Evolutionary conservation across 1,139 yeast species (phyloP), one percentile per base, ranked within the genome.

Genomic region (Kazachstania sp.): DNA sequence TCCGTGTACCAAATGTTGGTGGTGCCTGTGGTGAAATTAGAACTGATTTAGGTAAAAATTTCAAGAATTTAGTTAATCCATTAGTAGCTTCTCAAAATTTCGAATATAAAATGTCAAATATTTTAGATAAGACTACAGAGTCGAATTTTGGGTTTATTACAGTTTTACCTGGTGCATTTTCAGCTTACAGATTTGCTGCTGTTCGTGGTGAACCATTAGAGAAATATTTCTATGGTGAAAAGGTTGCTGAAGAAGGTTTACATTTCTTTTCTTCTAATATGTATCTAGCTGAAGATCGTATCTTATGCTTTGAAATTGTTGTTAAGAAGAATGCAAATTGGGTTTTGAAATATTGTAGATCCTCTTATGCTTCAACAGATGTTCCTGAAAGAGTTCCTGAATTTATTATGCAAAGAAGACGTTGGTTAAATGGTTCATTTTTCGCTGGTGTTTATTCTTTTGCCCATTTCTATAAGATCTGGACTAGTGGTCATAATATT

Each of bases 391-490:
- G 82, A 7, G 75, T 90, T 45, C 78, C 94, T 1, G 96, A 88
- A 64, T 86, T 88, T 57, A 80, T 88, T 45, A 78, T 92, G 3
- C 97, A 88, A 66, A 81, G 97, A 71, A 78, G 97, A 68, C 81
- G 97, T 69, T 88, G 97, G 97, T 75, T 88, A 52, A 90, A 90
- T 65, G 97, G 97, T 63, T 94, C 97, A 0, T 90, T 90, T 64
- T 95, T 95, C 61, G 97, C 98, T 1, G 92, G 96, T 1, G 72
- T 92, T 48, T 92, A 88, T 62, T 77, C 95, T 0, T 74, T 87
- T 56, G 73, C 80, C 53, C 88, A 88, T 61, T 82, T 82, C 57
- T 77, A 74, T 50, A 77, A 80, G 54, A 74, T 92, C 39, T 86
- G 94, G 81, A 65, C 70, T 5, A 84, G 95, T 12, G 85, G 83